Percentiles rank a stretch among this genome's conserved stretches.
phyloP scores from a whole-genome alignment of 1,284 basidiomycete species.

The Lignosus rhinocerotis region DNA sequence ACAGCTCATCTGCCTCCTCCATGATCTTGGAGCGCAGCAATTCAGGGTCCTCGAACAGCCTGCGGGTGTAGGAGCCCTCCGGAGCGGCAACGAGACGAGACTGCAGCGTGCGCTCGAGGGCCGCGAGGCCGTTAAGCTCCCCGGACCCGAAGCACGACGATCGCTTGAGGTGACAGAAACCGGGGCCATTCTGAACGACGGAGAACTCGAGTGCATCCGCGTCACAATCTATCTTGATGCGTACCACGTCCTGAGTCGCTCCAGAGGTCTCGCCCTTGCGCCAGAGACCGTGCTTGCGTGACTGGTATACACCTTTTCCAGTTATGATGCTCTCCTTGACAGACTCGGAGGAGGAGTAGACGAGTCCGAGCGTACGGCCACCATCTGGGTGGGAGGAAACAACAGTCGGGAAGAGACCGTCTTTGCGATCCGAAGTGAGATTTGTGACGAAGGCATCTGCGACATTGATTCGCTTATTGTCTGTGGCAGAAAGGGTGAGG shows the following conservation, averaged over 20 bases:
- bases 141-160: constrained; percentile 80
- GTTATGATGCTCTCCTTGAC: constrained; percentile 86
- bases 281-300: constrained; percentile 95
- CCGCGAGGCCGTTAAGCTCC: constrained; percentile 72
- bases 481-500: constrained; percentile 61
- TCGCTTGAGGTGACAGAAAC: constrained; percentile 92
- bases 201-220: constrained; percentile 90
- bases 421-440: constrained; percentile 84
- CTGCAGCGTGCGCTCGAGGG: constrained; percentile 81
- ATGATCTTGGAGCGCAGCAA: constrained; percentile 92
- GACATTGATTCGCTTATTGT: constrained; percentile 65
- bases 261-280: constrained; percentile 97
- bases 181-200: constrained; percentile 87
- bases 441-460: constrained; percentile 87
- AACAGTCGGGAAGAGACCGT: constrained; percentile 92
- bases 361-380: constrained; percentile 86
- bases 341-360: constrained; percentile 94
- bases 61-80: constrained; percentile 89
- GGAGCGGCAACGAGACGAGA: constrained; percentile 79
- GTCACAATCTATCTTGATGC: constrained; percentile 91
- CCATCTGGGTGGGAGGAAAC: constrained; percentile 76
- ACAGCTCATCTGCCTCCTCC: constrained; percentile 98
- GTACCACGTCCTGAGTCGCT: constrained; percentile 86
- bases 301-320: constrained; percentile 95
- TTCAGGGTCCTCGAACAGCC: constrained; percentile 83